Base-by-base conservation (phyloP, 352 stramenopile species). In the Globisporangium cylindrosporum region DNA sequence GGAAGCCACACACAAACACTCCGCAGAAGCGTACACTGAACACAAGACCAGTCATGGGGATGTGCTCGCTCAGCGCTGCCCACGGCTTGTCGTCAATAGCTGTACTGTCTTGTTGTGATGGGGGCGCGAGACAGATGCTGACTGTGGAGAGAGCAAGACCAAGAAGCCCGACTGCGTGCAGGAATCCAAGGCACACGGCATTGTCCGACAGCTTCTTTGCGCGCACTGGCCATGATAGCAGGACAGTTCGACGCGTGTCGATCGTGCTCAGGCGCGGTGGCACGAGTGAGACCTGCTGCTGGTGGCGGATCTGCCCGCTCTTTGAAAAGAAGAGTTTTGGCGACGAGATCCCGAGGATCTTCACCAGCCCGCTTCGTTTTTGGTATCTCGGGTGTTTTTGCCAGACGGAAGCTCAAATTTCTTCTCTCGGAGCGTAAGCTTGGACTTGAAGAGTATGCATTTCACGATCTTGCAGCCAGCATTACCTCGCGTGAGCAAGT, bases 221-320 rank as follows among this genome's bases (percentile, higher is more conserved):
- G 56, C 15, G 32, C 64, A 73, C 4, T 67, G 58, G 2, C 68
- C 3, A 22, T 24, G 32, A 60, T 7, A 15, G 62, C 10, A 60
- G n/a, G 29, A 62, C 14, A 8, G 56, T 58, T 38, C 24, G 20
- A 5, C 69, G 69, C 32, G 63, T 32, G 60, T 78, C 74, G 25
- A 81, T 66, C n/a, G 54, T 34, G 51, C 46, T 70, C 3, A 79
- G 72, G 18, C 67, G 66, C n/a, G 73, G 49, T 18, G 73, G 65
- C 12, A 82, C 68, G 12, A 80, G 66, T 32, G 75, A 76, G 14
- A 79, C 62, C 69, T 79, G 73, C 59, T 82, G 73, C 15, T 64
- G 59, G n/a, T 53, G 38, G 29, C 68, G 46, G 14, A 56, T 25
- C 43, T 59, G 62, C 27, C 43, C 49, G 38, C 65, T 75, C 7